Evolutionary conservation across 352 stramenopile genomes (phyloP), one percentile per base, ranked within the genome.

Genomic region (Phytophthora agathidicida): DNA sequence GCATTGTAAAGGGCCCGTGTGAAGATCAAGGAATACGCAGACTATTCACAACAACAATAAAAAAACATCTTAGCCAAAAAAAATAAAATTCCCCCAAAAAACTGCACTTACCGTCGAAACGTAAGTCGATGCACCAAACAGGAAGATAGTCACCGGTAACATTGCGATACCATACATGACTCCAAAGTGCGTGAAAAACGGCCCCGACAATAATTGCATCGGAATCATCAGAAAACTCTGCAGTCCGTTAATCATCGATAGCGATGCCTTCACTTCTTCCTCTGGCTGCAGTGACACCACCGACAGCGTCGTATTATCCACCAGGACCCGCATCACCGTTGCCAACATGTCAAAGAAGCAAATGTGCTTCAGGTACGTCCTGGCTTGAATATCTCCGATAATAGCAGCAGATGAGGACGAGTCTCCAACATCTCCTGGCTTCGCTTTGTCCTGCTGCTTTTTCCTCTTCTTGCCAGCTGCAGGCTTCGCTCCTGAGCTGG

Each of bases 201-300:
- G 73, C 3, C 86, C 86, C 0, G 86, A 92, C 2, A 81, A 65
- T 11, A 94, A 47, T 39, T 95, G 86, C 69, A 95, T 79, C 11
- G 86, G 86, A 46, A 95, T 93, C 86, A 95, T 95, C 19, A 95
- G 64, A 22, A 93, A 80, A 48, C 86, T 95, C 55, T 95, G 86
- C 13, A 91, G 54, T n/a, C 82, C 83, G 54, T 93, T 95, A 47
- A 95, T 88, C 43, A 66, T 66, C 0, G 83, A 86, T 37, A 95
- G 64, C 19, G 84, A 91, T 1, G 73, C 66, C 42, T 95, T 93
- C 36, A 94, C 80, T 1, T 79, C 54, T 22, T 84, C 73, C 31
- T 94, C 84, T 3, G 74, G 66, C 35, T 91, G 80, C 9, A 75
- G 58, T 17, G 83, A 90, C 6, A 95, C 69, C 10, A 93, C 75